A percentile compares a stretch with the other conserved stretches of the same genome.
These are phyloP conservation scores for Biscogniauxia marginata DNA, from an alignment of 2,329 filamentous ascomycete species.

Conservation along the genomic window DNA sequence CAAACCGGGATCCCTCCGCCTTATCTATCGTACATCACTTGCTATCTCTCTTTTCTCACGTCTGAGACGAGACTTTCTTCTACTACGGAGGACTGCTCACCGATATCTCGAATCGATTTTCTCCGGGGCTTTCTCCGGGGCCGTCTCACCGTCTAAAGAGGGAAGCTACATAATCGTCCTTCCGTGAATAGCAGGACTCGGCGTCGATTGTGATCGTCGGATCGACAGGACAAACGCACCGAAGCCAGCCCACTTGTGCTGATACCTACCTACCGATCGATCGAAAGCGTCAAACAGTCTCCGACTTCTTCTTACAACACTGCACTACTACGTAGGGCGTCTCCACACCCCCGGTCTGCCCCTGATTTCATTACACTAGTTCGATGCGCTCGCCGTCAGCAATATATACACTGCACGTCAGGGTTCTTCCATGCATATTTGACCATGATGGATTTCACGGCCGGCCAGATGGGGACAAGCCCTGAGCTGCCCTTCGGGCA, in stretches of 20 bases:
- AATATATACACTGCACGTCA: slow-evolving; percentile 1
- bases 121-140: no score
- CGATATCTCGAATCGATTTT: background rate
- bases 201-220: slow-evolving; percentile 27
- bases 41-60: background rate
- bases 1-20: background rate
- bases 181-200: slow-evolving; percentile 9
- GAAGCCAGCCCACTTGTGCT: slow-evolving; percentile 2
- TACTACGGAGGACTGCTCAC: background rate
- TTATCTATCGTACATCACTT: background rate
- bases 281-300: slow-evolving; percentile 2
- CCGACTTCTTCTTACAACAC: background rate
- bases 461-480: slow-evolving; percentile 13
- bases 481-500: slow-evolving; percentile 26
- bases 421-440: background rate
- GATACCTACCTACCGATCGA: slow-evolving; percentile 6
- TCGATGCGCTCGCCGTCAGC: slow-evolving; percentile 29
- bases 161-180: slow-evolving; percentile 1
- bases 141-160: background rate
- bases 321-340: background rate
- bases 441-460: slow-evolving; percentile 14
- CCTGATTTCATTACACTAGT: slow-evolving; percentile 8
- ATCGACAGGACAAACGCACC: slow-evolving; percentile 25
- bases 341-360: background rate
- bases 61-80: no score